Base-by-base conservation (phyloP, 2,329 filamentous ascomycete species). In the Penicillium corylophilum region DNA sequence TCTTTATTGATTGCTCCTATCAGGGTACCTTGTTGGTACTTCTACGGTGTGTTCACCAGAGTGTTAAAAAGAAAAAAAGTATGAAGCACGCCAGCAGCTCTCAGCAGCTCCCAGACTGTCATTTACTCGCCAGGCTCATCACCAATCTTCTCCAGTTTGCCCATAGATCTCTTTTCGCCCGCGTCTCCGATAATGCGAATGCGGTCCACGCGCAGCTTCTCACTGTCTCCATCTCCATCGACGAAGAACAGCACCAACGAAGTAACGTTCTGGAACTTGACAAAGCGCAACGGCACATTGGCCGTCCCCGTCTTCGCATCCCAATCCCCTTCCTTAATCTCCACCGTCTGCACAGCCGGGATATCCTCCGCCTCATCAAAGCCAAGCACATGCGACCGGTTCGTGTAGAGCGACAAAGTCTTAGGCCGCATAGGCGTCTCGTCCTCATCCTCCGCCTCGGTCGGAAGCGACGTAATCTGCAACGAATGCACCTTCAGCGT, bases 211-310 rank as follows among this genome's bases (percentile, higher is more conserved):
- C 94, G 85, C 51, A 94, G 87, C 77, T 89, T 92, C 69, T 97
- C 92, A 39, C 86, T 83, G 46, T 90, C 87, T 16, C 86, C 86
- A 48, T 93, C 89, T 2, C 91, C 92, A 68, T 95, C 87, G 48
- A 89, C 88, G 29, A 99, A 86, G 71, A 96, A 99, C 10, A 99
- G 64, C 16, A 95, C 87, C 63, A 99, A 69, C 55, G 86, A 94
- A 53, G 85, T 88, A 48, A 96, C 88, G 68, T 91, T 95, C 76
- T 97, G 94, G 79, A 97, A 99, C 77, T 96, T 96, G 74, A 99
- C 94, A 67, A 93, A 96, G 13, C 92, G 88, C 64, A 97, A 76
- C 40, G 81, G 75, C 48, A 93, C 75, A 63, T 80, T 88, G 13
- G 84, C 87, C 8, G 89, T 93, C 46, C 85, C 87, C 13, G 89